A percentile compares a stretch with the other conserved stretches of the same genome.
These are phyloP conservation scores for Pichia gijzeniarum DNA, from an alignment of 805 yeast species.

Conservation along the genomic window DNA sequence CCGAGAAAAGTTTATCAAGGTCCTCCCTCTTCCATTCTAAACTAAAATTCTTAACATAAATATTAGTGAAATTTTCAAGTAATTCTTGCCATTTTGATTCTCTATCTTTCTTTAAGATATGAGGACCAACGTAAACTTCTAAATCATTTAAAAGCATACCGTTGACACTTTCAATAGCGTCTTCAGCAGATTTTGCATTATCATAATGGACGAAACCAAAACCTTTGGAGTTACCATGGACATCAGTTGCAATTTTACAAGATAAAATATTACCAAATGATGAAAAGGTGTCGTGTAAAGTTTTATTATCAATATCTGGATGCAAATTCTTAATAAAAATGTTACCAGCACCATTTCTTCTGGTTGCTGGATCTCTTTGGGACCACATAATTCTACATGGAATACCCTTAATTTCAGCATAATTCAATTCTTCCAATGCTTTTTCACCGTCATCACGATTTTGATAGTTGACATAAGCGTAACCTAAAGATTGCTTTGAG, in stretches of 20 bases:
- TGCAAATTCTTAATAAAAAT: slow-evolving; percentile 97
- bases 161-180: slow-evolving; percentile 94
- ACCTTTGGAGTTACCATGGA: slow-evolving; percentile 85
- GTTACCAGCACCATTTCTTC: slow-evolving; percentile 95
- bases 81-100: slow-evolving; percentile 85
- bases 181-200: slow-evolving; percentile 83
- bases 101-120: slow-evolving; percentile 88
- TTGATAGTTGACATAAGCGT: slow-evolving; percentile 96
- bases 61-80: slow-evolving; percentile 91
- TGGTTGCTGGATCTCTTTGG: slow-evolving; percentile 93
- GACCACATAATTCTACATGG: slow-evolving; percentile 99
- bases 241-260: slow-evolving; percentile 95
- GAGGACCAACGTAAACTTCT: slow-evolving; percentile 94
- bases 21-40: slow-evolving; percentile 62
- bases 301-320: slow-evolving; percentile 97
- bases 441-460: slow-evolving; percentile 82
- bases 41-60: slow-evolving; percentile 87
- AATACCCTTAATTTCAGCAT: slow-evolving; percentile 86
- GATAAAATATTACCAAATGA: slow-evolving; percentile 95
- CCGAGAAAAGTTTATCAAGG: slow-evolving; percentile 63
- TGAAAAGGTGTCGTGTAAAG: slow-evolving; percentile 94
- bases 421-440: slow-evolving; percentile 94
- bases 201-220: slow-evolving; percentile 98
- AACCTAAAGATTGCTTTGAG: slow-evolving; percentile 93
- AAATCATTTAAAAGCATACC: slow-evolving; percentile 97